phyloP scores from a whole-genome alignment of 83 land plant species.

The Thuja plicata region DNA sequence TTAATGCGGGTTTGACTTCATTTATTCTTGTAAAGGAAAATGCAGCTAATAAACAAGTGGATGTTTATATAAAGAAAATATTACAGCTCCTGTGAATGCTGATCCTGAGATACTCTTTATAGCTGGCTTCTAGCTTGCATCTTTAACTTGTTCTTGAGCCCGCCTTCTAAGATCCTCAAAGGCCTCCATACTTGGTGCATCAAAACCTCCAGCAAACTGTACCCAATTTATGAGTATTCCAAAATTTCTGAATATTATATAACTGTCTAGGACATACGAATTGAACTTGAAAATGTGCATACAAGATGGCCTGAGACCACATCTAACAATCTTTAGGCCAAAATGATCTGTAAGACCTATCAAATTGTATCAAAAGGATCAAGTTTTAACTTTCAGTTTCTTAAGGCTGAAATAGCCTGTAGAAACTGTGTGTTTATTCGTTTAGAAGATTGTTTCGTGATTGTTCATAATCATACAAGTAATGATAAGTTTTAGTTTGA shows the following conservation, averaged over 20 bases:
- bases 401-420: not conserved
- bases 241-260: not conserved
- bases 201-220: constrained; percentile 20
- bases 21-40: not conserved
- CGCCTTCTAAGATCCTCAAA: constrained; percentile 16
- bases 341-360: not conserved
- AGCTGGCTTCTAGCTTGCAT: not conserved
- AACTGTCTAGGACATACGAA: not conserved
- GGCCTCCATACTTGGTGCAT: constrained; percentile 4
- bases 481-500: no score
- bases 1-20: not conserved
- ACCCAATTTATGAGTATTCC: not conserved
- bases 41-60: not conserved
- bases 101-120: not conserved
- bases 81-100: not conserved
- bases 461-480: not conserved
- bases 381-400: not conserved
- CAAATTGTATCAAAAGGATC: not conserved
- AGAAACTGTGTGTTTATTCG: not conserved
- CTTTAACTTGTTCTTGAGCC: not conserved
- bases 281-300: not conserved
- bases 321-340: not conserved
- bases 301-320: not conserved
- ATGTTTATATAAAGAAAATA: not conserved
- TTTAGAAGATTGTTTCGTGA: not conserved